Evolutionary conservation across 345 rosid genomes (phyloP), one percentile per base, ranked within the genome.

Genomic region (Gossypioides kirkii): DNA sequence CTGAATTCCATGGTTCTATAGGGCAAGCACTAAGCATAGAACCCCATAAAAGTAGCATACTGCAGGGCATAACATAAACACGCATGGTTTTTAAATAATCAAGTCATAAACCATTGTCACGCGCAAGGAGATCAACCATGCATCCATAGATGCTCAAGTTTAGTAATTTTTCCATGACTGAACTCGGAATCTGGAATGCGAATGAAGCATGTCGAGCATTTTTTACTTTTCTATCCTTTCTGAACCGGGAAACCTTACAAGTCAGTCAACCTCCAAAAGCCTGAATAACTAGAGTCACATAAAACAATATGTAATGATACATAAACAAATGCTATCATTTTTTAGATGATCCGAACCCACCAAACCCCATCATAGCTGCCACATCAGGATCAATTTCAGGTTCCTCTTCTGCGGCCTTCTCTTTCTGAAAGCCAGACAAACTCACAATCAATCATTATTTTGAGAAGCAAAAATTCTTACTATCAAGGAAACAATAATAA

Each of bases 341-440:
- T 77, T 94, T 92, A 1, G 97, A 89, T 36, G 97, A 86, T 42
- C 96, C 82, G 75, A 94, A 94, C 58, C 98, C 94, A 5, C 98
- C 98, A 32, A 94, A 94, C 61, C 98, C 98, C 98, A 94, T 94
- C 91, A 90, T 77, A 65, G 93, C 95, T 52, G 98, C 98, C 76
- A 94, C 89, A 54, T 95, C 98, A 0, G 99, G 91, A 83, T 92
- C 97, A 52, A 86, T 81, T 71, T 95, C 98, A 12, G 87, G 84
- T 78, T 89, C 99, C 74, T 90, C 96, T 53, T 90, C 97, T 6
- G 80, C 81, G 23, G 85, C 85, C 79, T 92, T 92, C 84, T 90
- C 99, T 83, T 86, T 92, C 98, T 92, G 89, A 53, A 53, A 32
- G 38, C 69, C 52, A 25, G n/a, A 58, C 0, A 73, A 38, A 61